Percentiles rank a stretch among this genome's conserved stretches.
These are phyloP conservation scores for Colletotrichum acutatum DNA, from an alignment of 2,329 filamentous ascomycete species.

Conservation along the genomic window DNA sequence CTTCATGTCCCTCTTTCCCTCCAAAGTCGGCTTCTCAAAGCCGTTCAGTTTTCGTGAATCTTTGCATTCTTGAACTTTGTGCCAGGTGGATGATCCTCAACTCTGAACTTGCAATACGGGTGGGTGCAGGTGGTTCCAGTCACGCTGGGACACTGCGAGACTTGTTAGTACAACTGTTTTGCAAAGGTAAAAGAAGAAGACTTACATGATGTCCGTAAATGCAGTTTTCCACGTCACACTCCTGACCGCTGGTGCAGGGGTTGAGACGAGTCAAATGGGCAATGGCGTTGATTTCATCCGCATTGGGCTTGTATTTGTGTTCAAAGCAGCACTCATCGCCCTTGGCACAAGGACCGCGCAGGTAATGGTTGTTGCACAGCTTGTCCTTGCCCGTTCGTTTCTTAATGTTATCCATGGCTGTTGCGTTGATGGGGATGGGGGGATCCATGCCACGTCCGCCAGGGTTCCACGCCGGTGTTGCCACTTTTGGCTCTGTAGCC, in stretches of 20 bases:
- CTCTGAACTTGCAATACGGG: constrained; percentile 65
- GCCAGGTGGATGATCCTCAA: constrained; percentile 66
- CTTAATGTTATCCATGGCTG: constrained; percentile 65
- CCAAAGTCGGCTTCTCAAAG: neutral
- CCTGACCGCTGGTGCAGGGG: constrained; percentile 66
- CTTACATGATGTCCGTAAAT: constrained; percentile 73
- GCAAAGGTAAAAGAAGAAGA: constrained; percentile 28
- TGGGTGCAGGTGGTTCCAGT: constrained; percentile 62
- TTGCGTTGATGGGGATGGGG: constrained; percentile 57
- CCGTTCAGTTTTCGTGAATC: constrained; percentile 45
- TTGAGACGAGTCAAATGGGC: constrained; percentile 66
- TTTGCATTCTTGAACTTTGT: constrained; percentile 59
- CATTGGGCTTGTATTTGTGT: constrained; percentile 63
- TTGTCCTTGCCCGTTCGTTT: constrained; percentile 65
- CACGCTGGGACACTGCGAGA: constrained; percentile 63
- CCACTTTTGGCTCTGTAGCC: constrained; percentile 36
- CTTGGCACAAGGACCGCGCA: constrained; percentile 67
- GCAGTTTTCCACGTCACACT: constrained; percentile 67
- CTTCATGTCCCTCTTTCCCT: neutral
- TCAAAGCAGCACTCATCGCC: constrained; percentile 66
- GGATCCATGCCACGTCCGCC: constrained; percentile 65
- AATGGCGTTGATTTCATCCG: constrained; percentile 67
- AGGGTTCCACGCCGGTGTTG: constrained; percentile 60
- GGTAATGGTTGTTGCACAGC: constrained; percentile 71
- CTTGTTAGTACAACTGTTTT: constrained; percentile 6